Conservation (phyloP, 2,329 filamentous ascomycete genomes). For the Fusarium protoensiforme region DNA sequence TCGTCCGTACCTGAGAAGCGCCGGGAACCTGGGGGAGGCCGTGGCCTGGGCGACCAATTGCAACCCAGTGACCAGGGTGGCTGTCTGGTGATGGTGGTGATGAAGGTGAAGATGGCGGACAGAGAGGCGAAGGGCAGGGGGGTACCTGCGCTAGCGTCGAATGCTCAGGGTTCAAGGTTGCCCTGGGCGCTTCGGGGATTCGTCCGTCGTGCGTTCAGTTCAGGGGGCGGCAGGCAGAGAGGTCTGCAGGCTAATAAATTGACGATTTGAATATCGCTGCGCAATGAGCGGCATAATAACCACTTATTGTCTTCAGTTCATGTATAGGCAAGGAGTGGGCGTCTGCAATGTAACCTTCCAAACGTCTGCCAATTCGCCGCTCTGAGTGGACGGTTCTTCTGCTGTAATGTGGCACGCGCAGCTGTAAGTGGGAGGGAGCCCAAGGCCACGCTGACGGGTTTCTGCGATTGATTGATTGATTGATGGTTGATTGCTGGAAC, state of each 20-base stretch:
- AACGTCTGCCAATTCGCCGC: background rate
- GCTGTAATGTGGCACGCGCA: background rate
- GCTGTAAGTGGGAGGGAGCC: background rate
- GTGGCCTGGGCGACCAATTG: slow-evolving; percentile 23
- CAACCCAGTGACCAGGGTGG: slow-evolving; percentile 9
- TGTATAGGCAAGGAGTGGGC: slow-evolving; percentile 2
- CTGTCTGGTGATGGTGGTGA: slow-evolving; percentile 35
- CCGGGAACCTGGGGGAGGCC: slow-evolving; percentile 1
- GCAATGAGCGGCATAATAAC: slow-evolving; percentile 18
- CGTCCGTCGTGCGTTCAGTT: background rate
- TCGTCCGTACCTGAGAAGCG: slow-evolving; percentile 23
- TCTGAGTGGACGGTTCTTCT: slow-evolving; percentile 1
- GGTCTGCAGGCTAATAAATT: background rate
- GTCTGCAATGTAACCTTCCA: slow-evolving; percentile 21
- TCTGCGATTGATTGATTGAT: slow-evolving; percentile 1
- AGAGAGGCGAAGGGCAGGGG: slow-evolving; percentile 12
- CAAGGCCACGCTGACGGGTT: background rate
- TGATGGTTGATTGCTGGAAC: background rate
- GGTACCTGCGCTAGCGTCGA: slow-evolving; percentile 35
- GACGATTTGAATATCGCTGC: slow-evolving; percentile 16
- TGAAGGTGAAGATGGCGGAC: slow-evolving; percentile 11
- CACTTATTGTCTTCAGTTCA: background rate
- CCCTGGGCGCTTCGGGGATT: slow-evolving; percentile 18
- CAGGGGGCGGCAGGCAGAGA: slow-evolving; percentile 10
- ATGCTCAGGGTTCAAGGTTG: background rate